A percentile compares a stretch with the other conserved stretches of the same genome.
Conservation (phyloP, 2,329 filamentous ascomycete genomes). For the Ilyonectria mors-panacis region DNA sequence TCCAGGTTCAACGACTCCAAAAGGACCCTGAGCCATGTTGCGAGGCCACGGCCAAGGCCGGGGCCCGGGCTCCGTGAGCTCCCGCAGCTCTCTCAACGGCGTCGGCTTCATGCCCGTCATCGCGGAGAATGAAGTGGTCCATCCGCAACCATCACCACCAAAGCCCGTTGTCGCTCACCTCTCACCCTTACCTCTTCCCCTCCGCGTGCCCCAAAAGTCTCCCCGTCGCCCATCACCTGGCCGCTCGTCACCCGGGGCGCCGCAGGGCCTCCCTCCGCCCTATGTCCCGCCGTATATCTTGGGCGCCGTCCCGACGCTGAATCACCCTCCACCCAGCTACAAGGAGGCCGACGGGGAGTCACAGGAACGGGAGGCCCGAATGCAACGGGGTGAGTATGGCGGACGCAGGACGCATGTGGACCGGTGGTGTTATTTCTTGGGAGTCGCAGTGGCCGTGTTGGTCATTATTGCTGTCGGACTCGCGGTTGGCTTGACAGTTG, state of each 20-base stretch:
- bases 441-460: constrained; percentile 48
- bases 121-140: constrained; percentile 53
- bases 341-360: constrained; percentile 31
- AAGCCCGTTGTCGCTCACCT: constrained; percentile 14
- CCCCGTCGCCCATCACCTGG: constrained; percentile 26
- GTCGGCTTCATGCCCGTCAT: constrained; percentile 56
- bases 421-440: constrained; percentile 53
- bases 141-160: constrained; percentile 31
- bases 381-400: constrained; percentile 3
- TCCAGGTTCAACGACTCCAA: not conserved
- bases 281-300: constrained; percentile 42
- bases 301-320: constrained; percentile 27
- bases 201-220: constrained; percentile 51
- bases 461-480: constrained; percentile 54
- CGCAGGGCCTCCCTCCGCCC: constrained; percentile 43
- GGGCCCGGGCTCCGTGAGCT: constrained; percentile 33
- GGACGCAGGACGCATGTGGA: constrained; percentile 26
- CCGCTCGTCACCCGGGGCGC: constrained; percentile 14
- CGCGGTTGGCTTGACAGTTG: constrained; percentile 58
- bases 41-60: constrained; percentile 36
- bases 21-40: constrained; percentile 31
- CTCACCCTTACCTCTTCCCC: constrained; percentile 38
- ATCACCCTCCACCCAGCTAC: constrained; percentile 42
- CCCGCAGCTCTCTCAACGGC: constrained; percentile 45
- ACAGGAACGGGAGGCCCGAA: constrained; percentile 15